Percentiles rank a stretch among this genome's conserved stretches.
Evolutionary conservation across 164 flowering plant genomes (phyloP).

Genomic region (Sextonia rubra): DNA sequence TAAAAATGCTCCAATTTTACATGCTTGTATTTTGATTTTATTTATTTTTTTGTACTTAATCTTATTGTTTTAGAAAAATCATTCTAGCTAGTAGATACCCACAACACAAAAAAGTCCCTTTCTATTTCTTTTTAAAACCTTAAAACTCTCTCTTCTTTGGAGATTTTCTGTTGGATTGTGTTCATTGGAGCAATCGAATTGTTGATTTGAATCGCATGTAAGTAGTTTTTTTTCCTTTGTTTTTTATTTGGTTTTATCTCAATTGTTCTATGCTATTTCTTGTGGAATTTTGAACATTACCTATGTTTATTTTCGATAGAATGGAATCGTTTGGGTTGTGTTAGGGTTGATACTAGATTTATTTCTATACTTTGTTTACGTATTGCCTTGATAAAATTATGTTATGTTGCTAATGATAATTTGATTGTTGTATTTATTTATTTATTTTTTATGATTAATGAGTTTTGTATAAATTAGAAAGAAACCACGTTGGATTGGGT

Average conservation of each 20-base stretch:
- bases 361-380: background rate
- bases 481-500: background rate
- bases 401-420: background rate
- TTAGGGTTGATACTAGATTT: background rate
- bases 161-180: no score
- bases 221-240: background rate
- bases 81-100: no score
- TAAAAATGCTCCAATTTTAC: no score
- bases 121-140: no score
- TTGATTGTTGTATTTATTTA: background rate
- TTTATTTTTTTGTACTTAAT: no score
- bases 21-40: no score
- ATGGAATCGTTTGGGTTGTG: background rate
- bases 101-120: no score
- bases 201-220: slow-evolving; percentile 12
- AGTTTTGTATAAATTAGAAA: no score
- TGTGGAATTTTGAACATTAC: background rate
- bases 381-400: background rate
- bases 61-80: no score
- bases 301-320: background rate
- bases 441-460: background rate
- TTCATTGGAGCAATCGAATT: slow-evolving; percentile 4
- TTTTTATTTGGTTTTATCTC: background rate
- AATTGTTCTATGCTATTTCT: background rate
- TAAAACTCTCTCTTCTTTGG: slow-evolving; percentile 21